A percentile compares a stretch with the other conserved stretches of the same genome.
These are phyloP conservation scores for Fusarium sp. DNA, from an alignment of 2,329 filamentous ascomycete genomes.

Conservation along the genomic window DNA sequence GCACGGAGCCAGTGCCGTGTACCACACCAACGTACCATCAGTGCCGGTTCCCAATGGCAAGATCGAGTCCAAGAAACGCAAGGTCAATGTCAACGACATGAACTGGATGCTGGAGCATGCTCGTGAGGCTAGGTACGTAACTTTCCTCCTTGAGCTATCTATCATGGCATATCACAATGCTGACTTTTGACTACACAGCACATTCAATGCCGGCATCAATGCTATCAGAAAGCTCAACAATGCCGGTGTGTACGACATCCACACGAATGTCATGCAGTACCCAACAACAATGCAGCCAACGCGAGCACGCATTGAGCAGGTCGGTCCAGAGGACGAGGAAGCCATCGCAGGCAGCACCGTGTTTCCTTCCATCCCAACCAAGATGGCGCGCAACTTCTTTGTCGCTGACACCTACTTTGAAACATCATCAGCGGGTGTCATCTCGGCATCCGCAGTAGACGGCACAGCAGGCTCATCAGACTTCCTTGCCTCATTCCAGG, in stretches of 20 bases:
- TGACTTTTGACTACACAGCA: constrained; percentile 61
- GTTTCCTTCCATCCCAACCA: constrained; percentile 61
- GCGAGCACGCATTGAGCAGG: constrained; percentile 82
- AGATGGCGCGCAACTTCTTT: constrained; percentile 66
- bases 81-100: constrained; percentile 87
- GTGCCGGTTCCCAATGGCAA: constrained; percentile 82
- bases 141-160: background rate
- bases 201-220: constrained; percentile 83
- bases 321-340: constrained; percentile 59
- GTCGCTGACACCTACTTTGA: constrained; percentile 67
- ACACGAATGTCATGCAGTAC: constrained; percentile 92
- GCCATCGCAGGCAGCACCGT: constrained; percentile 46
- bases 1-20: constrained; percentile 96
- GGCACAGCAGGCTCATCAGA: constrained; percentile 56
- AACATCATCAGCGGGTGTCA: constrained; percentile 60
- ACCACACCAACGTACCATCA: constrained; percentile 83
- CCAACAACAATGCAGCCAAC: constrained; percentile 91
- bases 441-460: constrained; percentile 56
- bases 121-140: constrained; percentile 80
- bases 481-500: constrained; percentile 65
- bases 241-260: constrained; percentile 87
- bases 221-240: constrained; percentile 75
- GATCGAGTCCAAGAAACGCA: constrained; percentile 82
- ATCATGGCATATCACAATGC: background rate
- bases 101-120: constrained; percentile 99